Percentiles rank a stretch among this genome's conserved stretches.
Evolutionary conservation across 225 moss, liverwort and hornwort genomes (phyloP).

Genomic region (Marchantia paleacea): DNA sequence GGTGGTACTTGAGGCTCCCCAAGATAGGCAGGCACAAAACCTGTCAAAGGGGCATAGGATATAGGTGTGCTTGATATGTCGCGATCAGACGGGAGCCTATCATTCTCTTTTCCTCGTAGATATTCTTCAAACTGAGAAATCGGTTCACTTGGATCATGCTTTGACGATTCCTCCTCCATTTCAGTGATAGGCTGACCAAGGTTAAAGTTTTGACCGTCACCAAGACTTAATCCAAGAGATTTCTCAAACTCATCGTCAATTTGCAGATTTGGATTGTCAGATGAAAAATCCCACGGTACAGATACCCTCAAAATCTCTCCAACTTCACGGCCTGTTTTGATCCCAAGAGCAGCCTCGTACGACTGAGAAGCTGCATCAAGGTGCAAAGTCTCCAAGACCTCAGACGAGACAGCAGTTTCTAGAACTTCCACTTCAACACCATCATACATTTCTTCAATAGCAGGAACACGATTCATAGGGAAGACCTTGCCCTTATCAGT

Average conservation of each 20-base stretch:
- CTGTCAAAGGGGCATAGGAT: neutral
- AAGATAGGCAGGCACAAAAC: neutral
- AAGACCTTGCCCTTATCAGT: constrained; percentile 18
- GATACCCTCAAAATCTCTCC: neutral
- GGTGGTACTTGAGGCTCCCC: neutral
- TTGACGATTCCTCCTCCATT: neutral
- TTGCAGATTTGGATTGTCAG: constrained; percentile 8
- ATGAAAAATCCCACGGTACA: constrained; percentile 30
- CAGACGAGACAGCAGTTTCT: neutral
- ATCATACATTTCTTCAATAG: constrained; percentile 14
- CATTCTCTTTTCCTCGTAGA: neutral
- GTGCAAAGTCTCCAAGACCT: neutral
- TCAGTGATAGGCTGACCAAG: neutral
- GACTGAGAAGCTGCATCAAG: neutral
- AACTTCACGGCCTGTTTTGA: constrained; percentile 3
- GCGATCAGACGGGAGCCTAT: neutral
- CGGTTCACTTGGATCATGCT: neutral
- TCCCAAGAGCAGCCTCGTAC: constrained; percentile 6
- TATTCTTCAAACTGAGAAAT: neutral
- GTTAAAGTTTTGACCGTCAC: constrained; percentile 5
- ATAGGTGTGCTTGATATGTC: neutral
- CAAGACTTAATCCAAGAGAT: constrained; percentile 15
- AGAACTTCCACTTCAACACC: constrained; percentile 8
- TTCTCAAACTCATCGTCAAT: constrained; percentile 18
- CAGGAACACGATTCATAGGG: constrained; percentile 1